Evolutionary conservation across 495 filamentous ascomycete genomes (phyloP).

Genomic region (Chaetomidium leptoderma): DNA sequence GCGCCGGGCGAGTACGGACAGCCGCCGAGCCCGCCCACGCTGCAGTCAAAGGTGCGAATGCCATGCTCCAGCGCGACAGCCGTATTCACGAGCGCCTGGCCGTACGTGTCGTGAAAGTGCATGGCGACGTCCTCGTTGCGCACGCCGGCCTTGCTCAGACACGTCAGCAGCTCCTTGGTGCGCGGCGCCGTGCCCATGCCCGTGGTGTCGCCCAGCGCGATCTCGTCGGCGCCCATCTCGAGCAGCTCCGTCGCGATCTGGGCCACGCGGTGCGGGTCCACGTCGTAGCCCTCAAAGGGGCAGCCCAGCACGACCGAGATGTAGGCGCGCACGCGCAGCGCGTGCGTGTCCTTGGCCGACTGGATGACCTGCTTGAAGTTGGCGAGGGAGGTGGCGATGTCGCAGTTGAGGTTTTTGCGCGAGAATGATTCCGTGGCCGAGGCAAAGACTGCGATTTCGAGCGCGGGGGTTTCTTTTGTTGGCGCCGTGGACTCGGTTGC

Average conservation of each 20-base stretch:
- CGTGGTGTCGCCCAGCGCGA: conserved; percentile 90
- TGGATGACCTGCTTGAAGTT: conserved; percentile 71
- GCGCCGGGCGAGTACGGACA: conserved; percentile 93
- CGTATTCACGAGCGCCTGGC: conserved; percentile 86
- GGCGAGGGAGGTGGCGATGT: conserved; percentile 73
- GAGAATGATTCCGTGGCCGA: conserved; percentile 91
- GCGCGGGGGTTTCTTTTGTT: conserved; percentile 38
- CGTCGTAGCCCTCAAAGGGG: conserved; percentile 86
- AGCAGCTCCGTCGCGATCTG: conserved; percentile 76
- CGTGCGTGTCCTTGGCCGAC: conserved; percentile 58
- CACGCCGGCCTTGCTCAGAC: conserved; percentile 71
- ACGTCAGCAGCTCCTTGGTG: conserved; percentile 64
- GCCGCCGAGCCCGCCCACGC: conserved; percentile 85
- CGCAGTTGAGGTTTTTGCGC: conserved; percentile 86
- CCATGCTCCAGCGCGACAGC: conserved; percentile 83
- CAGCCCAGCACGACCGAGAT: conserved; percentile 93
- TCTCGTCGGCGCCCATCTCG: conserved; percentile 94
- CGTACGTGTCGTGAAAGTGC: conserved; percentile 97
- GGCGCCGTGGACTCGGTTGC: conserved; percentile 30
- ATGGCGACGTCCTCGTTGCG: conserved; percentile 76
- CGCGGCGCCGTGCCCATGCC: conserved; percentile 91
- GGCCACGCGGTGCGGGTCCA: conserved; percentile 72
- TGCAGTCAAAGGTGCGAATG: conserved; percentile 82
- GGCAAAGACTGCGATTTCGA: conserved; percentile 87
- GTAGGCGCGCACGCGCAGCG: conserved; percentile 82